Percentiles rank a stretch among this genome's conserved stretches.
Evolutionary conservation across 106 monocot species (phyloP).

Genomic region (Acorus calamus): DNA sequence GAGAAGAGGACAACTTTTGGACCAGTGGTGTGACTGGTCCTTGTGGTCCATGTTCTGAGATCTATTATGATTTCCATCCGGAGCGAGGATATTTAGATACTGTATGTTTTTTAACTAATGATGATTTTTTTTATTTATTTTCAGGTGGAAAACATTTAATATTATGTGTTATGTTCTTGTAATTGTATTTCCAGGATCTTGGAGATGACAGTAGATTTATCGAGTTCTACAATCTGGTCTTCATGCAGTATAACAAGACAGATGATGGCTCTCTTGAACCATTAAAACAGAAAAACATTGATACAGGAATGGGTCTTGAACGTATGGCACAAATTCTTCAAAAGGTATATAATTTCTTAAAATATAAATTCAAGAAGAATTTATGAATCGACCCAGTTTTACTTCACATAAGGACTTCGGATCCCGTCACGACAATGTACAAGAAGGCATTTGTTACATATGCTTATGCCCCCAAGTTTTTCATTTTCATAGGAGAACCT

Average conservation of each 20-base stretch:
- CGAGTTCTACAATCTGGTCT: conserved; percentile 97
- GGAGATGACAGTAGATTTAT: conserved; percentile 91
- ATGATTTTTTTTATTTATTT: conserved; percentile 1
- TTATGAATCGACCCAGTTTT: too few relatives aligned
- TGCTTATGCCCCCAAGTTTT: too few relatives aligned
- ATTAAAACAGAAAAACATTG: conserved; percentile 92
- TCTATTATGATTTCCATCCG: conserved; percentile 97
- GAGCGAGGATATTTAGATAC: conserved; percentile 55
- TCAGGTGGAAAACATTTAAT: not conserved
- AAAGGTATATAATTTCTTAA: conserved; percentile 33
- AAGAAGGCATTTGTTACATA: too few relatives aligned
- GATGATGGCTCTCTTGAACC: conserved; percentile 97
- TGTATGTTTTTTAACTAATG: conserved; percentile 29
- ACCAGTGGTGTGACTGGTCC: conserved; percentile 92
- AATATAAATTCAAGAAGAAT: too few relatives aligned
- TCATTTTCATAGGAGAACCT: too few relatives aligned
- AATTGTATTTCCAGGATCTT: conserved; percentile 67
- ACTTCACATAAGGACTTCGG: too few relatives aligned
- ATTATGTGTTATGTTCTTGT: not conserved
- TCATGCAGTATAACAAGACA: conserved; percentile 98
- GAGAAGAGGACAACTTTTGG: conserved; percentile 99
- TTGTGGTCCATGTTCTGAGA: conserved; percentile 98
- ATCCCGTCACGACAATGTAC: too few relatives aligned
- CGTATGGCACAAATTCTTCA: conserved; percentile 97
- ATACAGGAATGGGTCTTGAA: conserved; percentile 98